These are phyloP conservation scores for Boletus rex-veris DNA, from an alignment of 768 basidiomycete species.

Conservation along the genomic window DNA sequence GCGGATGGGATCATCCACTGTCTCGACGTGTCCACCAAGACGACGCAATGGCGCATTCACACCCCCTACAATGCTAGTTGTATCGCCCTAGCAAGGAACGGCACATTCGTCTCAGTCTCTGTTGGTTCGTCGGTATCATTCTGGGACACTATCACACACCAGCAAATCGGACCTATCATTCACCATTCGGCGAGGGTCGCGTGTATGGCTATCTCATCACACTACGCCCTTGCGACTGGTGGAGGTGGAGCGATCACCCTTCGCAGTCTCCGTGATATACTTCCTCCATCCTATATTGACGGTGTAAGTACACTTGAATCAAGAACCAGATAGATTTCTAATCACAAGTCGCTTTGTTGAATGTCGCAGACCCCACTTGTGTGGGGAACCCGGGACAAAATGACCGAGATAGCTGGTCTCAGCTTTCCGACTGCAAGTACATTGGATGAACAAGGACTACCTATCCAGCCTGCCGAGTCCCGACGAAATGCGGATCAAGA, in stretches of 20 bases:
- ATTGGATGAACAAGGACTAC: too few species aligned
- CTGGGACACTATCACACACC: background rate
- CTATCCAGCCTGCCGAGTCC: too few species aligned
- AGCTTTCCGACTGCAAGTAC: too few species aligned
- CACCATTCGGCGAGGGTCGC: background rate
- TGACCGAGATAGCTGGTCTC: too few species aligned
- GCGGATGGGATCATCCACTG: background rate
- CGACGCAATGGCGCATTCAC: background rate
- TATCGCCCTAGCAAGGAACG: background rate
- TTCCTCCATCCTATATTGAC: background rate
- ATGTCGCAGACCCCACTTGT: too few species aligned
- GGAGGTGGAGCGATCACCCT: background rate
- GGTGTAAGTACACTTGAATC: too few species aligned
- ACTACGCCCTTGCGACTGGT: background rate
- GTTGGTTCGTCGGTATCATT: background rate
- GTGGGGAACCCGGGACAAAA: too few species aligned
- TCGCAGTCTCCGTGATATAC: background rate
- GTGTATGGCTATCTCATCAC: background rate
- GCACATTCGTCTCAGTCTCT: background rate
- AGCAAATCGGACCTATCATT: background rate
- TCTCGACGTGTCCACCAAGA: background rate
- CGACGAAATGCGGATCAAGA: too few species aligned
- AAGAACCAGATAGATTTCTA: too few species aligned
- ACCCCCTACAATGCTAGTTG: background rate
- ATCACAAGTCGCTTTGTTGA: too few species aligned